Base-by-base conservation (phyloP, 2,329 filamentous ascomycete species). In the Chrysoporthe austroafricana region DNA sequence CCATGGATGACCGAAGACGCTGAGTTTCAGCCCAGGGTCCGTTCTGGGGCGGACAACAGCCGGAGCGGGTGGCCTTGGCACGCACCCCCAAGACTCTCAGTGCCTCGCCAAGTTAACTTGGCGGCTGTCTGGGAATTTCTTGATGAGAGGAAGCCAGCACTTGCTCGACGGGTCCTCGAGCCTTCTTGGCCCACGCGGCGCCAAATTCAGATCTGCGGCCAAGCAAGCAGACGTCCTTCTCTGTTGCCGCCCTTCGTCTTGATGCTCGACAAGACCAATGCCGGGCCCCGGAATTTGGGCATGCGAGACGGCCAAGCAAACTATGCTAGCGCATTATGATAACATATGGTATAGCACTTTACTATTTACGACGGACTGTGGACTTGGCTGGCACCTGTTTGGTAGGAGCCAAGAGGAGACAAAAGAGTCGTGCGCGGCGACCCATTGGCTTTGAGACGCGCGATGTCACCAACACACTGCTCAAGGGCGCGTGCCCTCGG, bases 1-100 rank as follows among this genome's bases (percentile, higher is more conserved):
- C 67, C 63, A 66, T 66, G 67, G 63, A 32, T 66, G 63, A 60
- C 63, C 54, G 67, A 66, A 50, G 58, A 63, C 1, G 67, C 67
- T 66, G 52, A 48, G 64, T 66, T 66, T 66, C 67, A 66, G 67
- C 59, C 43, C 59, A 66, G 63, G 52, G 60, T 60, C 64, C 48
- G 48, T 57, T 34, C 52, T 36, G 50, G 52, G 26, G 48, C 61
- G 61, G 46, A 63, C 48, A 63, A 43, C 6, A 34, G 42, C 59
- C 59, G 59, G 43, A 16, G 50, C 50, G 21, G 26, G 1, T 34
- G 50, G 26, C 14, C 50, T 32, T 26, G 50, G 50, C 50, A 34
- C 21, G 50, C 50, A 54, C 50, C 6, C 16, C 61, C 65, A 64
- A 67, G 61, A 52, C 52, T 54, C 64, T 59, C 44, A 58, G 43